phyloP scores from a whole-genome alignment of 2,329 filamentous ascomycete species.

The Fusarium staphyleae region DNA sequence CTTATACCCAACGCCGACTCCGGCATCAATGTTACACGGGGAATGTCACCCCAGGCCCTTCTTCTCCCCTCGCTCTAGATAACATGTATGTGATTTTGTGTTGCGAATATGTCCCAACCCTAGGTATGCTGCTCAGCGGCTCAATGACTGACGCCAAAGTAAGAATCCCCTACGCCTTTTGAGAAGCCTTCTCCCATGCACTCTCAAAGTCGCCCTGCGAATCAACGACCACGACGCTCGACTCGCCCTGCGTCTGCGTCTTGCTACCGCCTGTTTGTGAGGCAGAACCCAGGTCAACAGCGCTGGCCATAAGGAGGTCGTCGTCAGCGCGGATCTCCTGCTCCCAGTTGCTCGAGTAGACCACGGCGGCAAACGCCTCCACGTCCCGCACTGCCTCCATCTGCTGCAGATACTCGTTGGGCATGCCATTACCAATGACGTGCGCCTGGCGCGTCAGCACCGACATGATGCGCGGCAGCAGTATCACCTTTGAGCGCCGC shows the following conservation, averaged over 20 bases:
- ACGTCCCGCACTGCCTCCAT: constrained; percentile 81
- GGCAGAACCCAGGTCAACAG: constrained; percentile 45
- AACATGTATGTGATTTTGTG: constrained; percentile 25
- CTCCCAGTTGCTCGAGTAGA: constrained; percentile 86
- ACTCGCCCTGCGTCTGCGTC: constrained; percentile 46
- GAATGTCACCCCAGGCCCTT: constrained; percentile 11
- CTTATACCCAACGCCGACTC: constrained; percentile 36
- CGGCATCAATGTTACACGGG: constrained; percentile 35
- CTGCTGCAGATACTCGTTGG: constrained; percentile 73
- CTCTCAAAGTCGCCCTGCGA: constrained; percentile 64
- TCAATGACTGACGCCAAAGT: constrained; percentile 18
- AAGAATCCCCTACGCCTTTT: constrained; percentile 12
- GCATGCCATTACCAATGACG: constrained; percentile 80
- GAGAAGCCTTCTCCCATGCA: constrained; percentile 71
- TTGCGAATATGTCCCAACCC: constrained; percentile 22
- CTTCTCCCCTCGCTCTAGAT: constrained; percentile 13
- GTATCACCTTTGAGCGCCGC: constrained; percentile 66
- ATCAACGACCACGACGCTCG: constrained; percentile 63
- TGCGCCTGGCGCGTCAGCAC: constrained; percentile 92
- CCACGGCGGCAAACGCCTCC: constrained; percentile 84
- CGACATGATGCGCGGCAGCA: constrained; percentile 86
- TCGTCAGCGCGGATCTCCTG: constrained; percentile 64
- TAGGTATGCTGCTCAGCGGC: constrained; percentile 22
- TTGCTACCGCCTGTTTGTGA: constrained; percentile 21
- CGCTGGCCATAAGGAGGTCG: constrained; percentile 50